Evolutionary conservation across 208 protist species (phyloP).

Genomic region (Crithidia bombi): DNA sequence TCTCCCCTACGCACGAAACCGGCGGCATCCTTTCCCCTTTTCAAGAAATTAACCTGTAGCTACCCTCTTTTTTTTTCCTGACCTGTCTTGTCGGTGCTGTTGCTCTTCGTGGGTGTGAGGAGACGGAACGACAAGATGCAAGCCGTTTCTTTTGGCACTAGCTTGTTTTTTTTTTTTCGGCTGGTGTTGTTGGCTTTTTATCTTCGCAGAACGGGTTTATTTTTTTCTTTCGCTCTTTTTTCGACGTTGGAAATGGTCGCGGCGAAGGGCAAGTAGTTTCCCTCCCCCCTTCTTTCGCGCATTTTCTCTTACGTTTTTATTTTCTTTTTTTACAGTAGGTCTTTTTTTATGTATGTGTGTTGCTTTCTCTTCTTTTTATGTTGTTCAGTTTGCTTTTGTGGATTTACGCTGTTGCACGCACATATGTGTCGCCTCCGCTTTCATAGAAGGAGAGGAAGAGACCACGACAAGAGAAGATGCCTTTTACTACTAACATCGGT

Average conservation of each 20-base stretch:
- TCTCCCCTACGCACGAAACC: slow-evolving; percentile 54
- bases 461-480: no score
- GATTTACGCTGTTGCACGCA: no score
- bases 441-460: no score
- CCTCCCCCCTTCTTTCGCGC: no score
- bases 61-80: background rate
- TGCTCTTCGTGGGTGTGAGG: background rate
- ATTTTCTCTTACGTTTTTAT: background rate
- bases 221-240: background rate
- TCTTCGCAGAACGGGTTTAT: no score
- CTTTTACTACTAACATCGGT: no score
- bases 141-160: slow-evolving; percentile 3
- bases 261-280: no score
- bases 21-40: slow-evolving; percentile 45
- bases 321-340: no score
- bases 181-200: slow-evolving; percentile 2
- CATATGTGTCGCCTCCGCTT: no score
- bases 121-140: background rate
- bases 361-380: slow-evolving; percentile 8
- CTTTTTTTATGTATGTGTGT: no score
- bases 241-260: no score
- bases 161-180: background rate
- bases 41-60: slow-evolving; percentile 42
- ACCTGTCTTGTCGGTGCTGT: background rate
- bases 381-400: slow-evolving; percentile 2